Evolutionary conservation across 163 green algal genomes (phyloP), one percentile per base, ranked within the genome.

Genomic region (Scenedesmus sp.): DNA sequence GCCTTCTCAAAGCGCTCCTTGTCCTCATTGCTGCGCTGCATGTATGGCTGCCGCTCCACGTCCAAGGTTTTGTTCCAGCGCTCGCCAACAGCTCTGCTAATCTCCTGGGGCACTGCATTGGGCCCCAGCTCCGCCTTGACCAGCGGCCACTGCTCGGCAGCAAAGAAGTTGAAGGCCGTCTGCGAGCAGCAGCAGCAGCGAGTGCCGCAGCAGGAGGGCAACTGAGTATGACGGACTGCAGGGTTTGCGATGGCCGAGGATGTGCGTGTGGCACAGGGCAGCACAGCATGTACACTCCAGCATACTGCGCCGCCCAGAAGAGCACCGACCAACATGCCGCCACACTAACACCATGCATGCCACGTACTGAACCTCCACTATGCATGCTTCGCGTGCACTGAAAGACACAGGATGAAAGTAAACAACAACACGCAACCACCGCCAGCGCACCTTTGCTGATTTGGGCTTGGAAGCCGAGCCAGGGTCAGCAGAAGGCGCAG

Each of bases 111-210:
- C 8, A 34, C 46, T 9, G 90, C 90, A 15, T 5, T n/a, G 55
- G 70, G 55, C 7, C 90, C 84, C n/a, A 93, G n/a, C 83, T 93
- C 56, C 7, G 34, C 70, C n/a, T 90, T 90, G 18, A 86, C 70
- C 7, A 57, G 16, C 20, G 59, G 6, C 90, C 90, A 93, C 67
- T 90, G 84, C 90, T 86, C 90, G n/a, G 84, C 84, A 16, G 90
- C 90, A 79, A 90, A 93, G 70, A 88, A 93, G 90, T 93, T 93
- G 83, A 93, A 93, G 8, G 90, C 90, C 15, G 83, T 93, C 90
- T 93, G 74, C 81, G 60, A 15, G 20, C 18, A 5, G 18, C 46
- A 16, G 20, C 23, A 15, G 8, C 59, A 79, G 10, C 46, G 3
- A 79, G 20, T 23, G 26, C 12, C 6, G 20, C 59, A 46, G 60